Evolutionary conservation across 768 basidiomycete genomes (phyloP).

Genomic region (Fomitopsis pulvina): DNA sequence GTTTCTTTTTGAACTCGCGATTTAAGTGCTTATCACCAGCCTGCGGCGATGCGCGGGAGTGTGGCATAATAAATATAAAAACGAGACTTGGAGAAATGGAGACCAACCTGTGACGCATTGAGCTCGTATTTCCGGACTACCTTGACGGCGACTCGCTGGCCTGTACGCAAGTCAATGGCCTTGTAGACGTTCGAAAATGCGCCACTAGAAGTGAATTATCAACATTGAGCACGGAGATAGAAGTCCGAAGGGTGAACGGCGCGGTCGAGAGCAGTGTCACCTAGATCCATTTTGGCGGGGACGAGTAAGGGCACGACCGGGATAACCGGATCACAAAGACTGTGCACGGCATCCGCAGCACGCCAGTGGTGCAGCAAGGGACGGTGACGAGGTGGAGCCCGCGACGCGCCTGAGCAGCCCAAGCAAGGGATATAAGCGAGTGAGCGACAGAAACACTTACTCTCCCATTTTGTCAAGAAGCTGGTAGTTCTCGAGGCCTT

Average conservation of each 20-base stretch:
- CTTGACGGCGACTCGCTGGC: slow-evolving; percentile 80
- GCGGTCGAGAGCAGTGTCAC: too few species aligned
- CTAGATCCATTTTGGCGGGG: too few species aligned
- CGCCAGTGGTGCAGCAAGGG: too few species aligned
- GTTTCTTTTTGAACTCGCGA: slow-evolving; percentile 91
- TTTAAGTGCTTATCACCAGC: slow-evolving; percentile 92
- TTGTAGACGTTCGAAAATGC: slow-evolving; percentile 99
- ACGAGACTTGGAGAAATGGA: slow-evolving; percentile 17
- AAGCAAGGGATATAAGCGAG: background rate
- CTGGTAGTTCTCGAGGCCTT: slow-evolving; percentile 75
- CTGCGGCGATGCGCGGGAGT: slow-evolving; percentile 35
- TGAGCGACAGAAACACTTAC: slow-evolving; percentile 40
- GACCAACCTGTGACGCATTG: slow-evolving; percentile 83
- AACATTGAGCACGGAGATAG: background rate
- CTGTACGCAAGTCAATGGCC: slow-evolving; percentile 69
- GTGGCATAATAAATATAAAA: slow-evolving; percentile 17
- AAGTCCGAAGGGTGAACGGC: too few species aligned
- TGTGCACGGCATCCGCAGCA: too few species aligned
- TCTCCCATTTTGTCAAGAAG: slow-evolving; percentile 89
- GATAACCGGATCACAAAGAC: too few species aligned
- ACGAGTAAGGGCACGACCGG: too few species aligned
- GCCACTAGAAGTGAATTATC: slow-evolving; percentile 43
- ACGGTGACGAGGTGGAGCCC: background rate
- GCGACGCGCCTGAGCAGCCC: background rate
- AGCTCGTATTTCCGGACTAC: slow-evolving; percentile 92